These are phyloP conservation scores for Onygena corvina DNA, from an alignment of 2,329 filamentous ascomycete species.

Conservation along the genomic window DNA sequence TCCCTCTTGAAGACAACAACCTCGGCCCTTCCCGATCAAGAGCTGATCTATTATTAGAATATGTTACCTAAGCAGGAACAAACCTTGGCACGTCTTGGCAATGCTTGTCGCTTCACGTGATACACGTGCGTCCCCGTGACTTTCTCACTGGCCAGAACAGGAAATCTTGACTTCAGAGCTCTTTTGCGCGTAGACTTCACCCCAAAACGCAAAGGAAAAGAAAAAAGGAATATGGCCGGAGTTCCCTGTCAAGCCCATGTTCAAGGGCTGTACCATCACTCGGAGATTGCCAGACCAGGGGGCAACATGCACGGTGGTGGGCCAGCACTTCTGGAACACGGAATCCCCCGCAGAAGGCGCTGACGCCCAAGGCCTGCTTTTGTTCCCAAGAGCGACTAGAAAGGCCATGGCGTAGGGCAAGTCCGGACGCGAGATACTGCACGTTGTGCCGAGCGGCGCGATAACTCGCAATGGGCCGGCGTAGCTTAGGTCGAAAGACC, in stretches of 20 bases:
- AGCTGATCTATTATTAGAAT: neutral
- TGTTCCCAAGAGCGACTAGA: no score
- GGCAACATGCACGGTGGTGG: neutral
- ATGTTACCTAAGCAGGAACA: neutral
- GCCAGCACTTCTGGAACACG: neutral
- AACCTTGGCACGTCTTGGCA: neutral
- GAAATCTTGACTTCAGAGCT: no score
- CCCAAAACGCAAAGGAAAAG: no score
- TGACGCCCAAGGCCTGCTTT: no score
- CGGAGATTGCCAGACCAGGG: constrained; percentile 2
- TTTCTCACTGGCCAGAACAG: neutral
- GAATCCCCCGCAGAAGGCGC: constrained; percentile 5
- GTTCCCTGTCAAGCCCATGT: constrained; percentile 2
- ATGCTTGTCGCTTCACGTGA: neutral
- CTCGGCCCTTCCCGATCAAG: no score
- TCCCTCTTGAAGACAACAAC: neutral
- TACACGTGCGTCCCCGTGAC: neutral
- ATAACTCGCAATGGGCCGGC: neutral
- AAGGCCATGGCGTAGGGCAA: neutral
- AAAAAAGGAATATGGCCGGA: no score
- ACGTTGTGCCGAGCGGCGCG: neutral
- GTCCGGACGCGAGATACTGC: neutral
- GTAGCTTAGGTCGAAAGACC: neutral
- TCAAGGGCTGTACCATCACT: no score
- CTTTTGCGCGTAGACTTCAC: no score